Evolutionary conservation across 305 asterid species (phyloP).

Genomic region (Rubia peregrina): DNA sequence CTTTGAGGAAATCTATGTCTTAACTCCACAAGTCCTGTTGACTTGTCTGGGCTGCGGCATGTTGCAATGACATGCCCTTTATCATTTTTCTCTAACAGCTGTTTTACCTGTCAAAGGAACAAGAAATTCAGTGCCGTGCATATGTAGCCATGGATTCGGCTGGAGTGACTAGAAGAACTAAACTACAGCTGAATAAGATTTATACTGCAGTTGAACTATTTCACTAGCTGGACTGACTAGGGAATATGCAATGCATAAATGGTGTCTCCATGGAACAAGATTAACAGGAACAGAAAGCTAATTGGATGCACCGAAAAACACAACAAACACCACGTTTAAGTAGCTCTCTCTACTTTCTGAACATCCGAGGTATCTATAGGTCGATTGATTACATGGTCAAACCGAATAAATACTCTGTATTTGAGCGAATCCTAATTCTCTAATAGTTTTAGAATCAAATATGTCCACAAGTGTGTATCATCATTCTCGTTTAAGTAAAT

Average conservation of each 20-base stretch:
- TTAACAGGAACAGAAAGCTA: not conserved
- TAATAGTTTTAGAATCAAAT: too few species aligned
- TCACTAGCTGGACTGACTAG: not conserved
- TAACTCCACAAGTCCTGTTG: conserved; percentile 59
- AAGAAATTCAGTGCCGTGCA: conserved; percentile 10
- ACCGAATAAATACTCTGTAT: not conserved
- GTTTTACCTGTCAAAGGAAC: conserved; percentile 48
- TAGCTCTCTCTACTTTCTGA: not conserved
- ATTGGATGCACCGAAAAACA: not conserved
- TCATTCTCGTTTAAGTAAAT: not conserved
- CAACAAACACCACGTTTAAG: not conserved
- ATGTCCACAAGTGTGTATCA: not conserved
- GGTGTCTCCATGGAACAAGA: not conserved
- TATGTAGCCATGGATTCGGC: not conserved
- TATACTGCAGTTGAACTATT: too few species aligned
- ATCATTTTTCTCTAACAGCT: conserved; percentile 60
- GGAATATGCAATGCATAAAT: not conserved
- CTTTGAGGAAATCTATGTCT: conserved; percentile 60
- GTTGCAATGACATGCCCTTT: conserved; percentile 70
- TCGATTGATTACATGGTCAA: not conserved
- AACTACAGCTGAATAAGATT: not conserved
- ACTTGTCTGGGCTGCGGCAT: conserved; percentile 68
- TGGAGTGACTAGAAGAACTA: not conserved
- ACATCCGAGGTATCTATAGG: not conserved
- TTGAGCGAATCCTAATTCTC: not conserved